Evolutionary conservation across 1,139 yeast genomes (phyloP).

Genomic region (Dujonia santamariae): DNA sequence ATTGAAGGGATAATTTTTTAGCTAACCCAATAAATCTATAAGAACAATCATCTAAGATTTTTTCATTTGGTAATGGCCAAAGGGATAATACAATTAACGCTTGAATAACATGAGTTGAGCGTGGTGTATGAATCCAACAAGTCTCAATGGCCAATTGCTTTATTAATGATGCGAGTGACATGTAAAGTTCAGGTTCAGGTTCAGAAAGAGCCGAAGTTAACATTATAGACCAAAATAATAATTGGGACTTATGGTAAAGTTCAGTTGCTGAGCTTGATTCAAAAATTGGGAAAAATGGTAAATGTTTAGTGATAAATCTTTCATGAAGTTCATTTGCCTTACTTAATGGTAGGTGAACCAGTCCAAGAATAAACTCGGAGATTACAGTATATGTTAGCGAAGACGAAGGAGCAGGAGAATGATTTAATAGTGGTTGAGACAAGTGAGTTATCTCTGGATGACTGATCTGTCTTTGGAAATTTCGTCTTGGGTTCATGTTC

Average conservation of each 20-base stretch:
- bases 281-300: constrained; percentile 80
- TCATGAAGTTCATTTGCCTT: constrained; percentile 74
- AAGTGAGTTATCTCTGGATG: background rate
- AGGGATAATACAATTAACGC: constrained; percentile 76
- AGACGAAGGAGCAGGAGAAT: background rate
- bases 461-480: too few species aligned
- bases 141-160: constrained; percentile 89
- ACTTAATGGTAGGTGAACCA: constrained; percentile 60
- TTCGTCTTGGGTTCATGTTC: too few species aligned
- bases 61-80: constrained; percentile 95
- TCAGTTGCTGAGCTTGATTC: constrained; percentile 71
- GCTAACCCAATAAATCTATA: constrained; percentile 87
- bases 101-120: constrained; percentile 91
- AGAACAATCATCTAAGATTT: constrained; percentile 88
- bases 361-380: constrained; percentile 72
- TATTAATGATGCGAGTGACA: constrained; percentile 70
- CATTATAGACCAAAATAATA: constrained; percentile 88
- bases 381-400: constrained; percentile 13
- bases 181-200: constrained; percentile 81
- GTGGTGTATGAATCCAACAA: constrained; percentile 90
- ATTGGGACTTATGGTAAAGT: constrained; percentile 76
- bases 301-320: constrained; percentile 60
- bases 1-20: constrained; percentile 76
- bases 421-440: background rate
- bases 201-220: constrained; percentile 83